Base-by-base conservation (phyloP, 345 rosid genomes). In the Zanthoxylum bungeanum region DNA sequence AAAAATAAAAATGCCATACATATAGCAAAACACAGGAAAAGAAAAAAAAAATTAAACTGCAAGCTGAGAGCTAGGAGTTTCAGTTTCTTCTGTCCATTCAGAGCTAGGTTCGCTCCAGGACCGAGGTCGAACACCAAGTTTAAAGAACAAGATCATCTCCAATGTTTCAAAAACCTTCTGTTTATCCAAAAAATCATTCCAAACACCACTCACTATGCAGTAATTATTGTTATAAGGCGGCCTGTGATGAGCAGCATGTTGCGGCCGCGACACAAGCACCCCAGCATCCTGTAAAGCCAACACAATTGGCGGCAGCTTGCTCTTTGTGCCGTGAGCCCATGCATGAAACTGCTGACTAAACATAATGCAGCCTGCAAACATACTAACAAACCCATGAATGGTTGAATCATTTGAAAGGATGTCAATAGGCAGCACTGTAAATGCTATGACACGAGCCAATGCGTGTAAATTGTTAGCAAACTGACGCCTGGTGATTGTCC, bases 241-340 rank as follows among this genome's bases (percentile, higher is more conserved):
- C 55, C 95, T 78, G 73, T 94, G 97, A 65, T 94, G 98, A 1
- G 85, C 88, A 1, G 67, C 84, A 6, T 94, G 98, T 39, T 92
- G 89, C 3, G 66, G 25, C 73, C 97, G 75, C 0, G 97, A 90
- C 77, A 94, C 91, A 0, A 92, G 87, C 71, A 90, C 70, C 2
- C 95, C 95, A 0, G 74, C 81, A 34, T 89, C 97, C 73, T 94
- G 98, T 82, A 92, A 47, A 0, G 83, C 80, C 74, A 85, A 91
- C 52, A 90, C 95, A 2, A 69, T 21, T 4, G 86, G 82, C 0
- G 97, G 97, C 53, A 94, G 73, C 84, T 83, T 89, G 86, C 97
- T 89, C 85, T 87, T 94, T 21, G 93, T 92, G 71, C 95, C 79
- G 30, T 92, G 97, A 60, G 97, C 96, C 98, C 97, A 94, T n/a